Base-by-base conservation (phyloP, 179 eudicot species). In the Spergularia azorica region DNA sequence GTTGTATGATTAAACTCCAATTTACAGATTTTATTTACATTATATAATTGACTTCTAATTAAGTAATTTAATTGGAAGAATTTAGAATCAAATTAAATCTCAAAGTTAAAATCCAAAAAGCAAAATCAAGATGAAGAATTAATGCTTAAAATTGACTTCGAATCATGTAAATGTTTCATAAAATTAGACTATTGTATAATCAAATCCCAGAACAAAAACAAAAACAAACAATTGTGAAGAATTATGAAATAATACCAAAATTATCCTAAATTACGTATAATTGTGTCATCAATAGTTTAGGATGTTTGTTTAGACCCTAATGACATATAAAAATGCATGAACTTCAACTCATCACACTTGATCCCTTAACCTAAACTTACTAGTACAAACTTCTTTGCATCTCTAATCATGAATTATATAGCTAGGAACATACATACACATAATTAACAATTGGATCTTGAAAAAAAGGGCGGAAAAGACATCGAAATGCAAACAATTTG, bases 341-440 rank as follows among this genome's bases (percentile, higher is more conserved):
- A 26, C 32, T 26, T 26, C 32, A 26, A 26, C 32, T 26, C 32
- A 26, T 26, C 32, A 26, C 32, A 26, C 32, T 26, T 26, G 32
- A 26, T 26, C 32, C 32, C 32, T 26, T 70, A 46, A 70, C 73
- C 73, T 70, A 70, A 70, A 52, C 26, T 70, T 26, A 54, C 61
- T 60, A 70, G 52, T 15, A 21, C 73, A 52, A 52, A 32, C 73
- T 70, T 7, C 32, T 70, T 70, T 70, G 9, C 16, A 9, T 17
- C 11, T 17, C 54, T 17, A 69, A 69, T 69, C 54, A 67, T 46
- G 32, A 4, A 67, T 11, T 69, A 20, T n/a, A n/a, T n/a, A n/a
- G n/a, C n/a, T 50, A 20, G 50, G 57, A 51, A 69, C 43, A 70
- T 26, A 26, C 32, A 70, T 21, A 4, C 54, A 70, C 5, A 21